Evolutionary conservation across 306 rosid species (phyloP), one percentile per base, ranked within the genome.

Genomic region (Crotalaria pallida): DNA sequence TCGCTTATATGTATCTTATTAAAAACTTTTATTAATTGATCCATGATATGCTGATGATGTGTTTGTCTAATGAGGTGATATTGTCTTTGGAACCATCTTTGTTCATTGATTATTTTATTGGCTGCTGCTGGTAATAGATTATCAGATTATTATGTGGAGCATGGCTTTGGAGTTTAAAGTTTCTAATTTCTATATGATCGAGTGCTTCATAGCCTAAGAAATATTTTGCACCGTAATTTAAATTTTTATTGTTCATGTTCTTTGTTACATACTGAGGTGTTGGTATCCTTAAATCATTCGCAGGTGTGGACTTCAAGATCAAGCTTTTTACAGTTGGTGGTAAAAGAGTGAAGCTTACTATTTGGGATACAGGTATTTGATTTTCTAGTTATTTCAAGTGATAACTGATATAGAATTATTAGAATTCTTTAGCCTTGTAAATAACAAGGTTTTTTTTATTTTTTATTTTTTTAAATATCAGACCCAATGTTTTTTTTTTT

Each of bases 261-360:
- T n/a, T 36, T 67, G 26, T 47, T 51, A 59, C 56, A 23, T 67
- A 29, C 67, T 36, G 68, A 71, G 77, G 56, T 83, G 67, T 38
- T 24, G 55, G 47, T 72, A 11, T 75, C 43, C 67, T 17, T 23
- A 22, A 72, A 76, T 76, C 50, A 67, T 78, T 73, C 48, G 23
- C 74, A 94, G 99, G 99, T 58, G 99, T 94, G 74, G 99, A 94
- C 83, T 94, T 94, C 81, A 94, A 94, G 84, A 84, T 94, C 82
- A 94, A 91, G 81, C 82, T 76, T 78, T 78, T 91, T 40, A 86
- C 96, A 15, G 70, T 94, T 45, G 88, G 84, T 40, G 96, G 89
- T 12, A 94, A 88, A 75, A 84, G 83, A 79, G 76, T 91, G 87
- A 94, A 94, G 91, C 97, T 94, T 55, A 94, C 99, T 19, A 88